These are phyloP conservation scores for Populus tomentosa DNA, from an alignment of 441 rosid genomes.

Conservation along the genomic window DNA sequence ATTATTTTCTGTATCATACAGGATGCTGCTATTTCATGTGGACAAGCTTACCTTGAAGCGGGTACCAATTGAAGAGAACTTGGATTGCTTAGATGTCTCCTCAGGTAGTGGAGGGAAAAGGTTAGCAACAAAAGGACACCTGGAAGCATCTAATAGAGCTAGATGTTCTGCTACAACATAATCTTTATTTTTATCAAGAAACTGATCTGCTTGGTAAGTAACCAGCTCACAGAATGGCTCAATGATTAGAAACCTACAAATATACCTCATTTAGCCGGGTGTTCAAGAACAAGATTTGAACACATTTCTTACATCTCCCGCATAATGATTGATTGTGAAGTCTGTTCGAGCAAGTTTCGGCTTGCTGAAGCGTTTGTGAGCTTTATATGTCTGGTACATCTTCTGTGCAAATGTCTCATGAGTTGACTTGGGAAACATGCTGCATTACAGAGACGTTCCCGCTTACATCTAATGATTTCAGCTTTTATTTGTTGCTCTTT, in stretches of 20 bases:
- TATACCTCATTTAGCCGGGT: conserved; percentile 7
- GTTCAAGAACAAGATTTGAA: conserved; percentile 12
- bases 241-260: conserved; percentile 18
- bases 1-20: conserved; percentile 7
- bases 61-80: conserved; percentile 93
- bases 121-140: conserved; percentile 69
- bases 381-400: conserved; percentile 66
- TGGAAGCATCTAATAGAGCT: conserved; percentile 71
- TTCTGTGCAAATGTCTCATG: conserved; percentile 74
- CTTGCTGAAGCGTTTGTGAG: conserved; percentile 68
- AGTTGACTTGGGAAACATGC: conserved; percentile 77
- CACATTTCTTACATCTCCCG: conserved; percentile 62
- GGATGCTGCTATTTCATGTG: conserved; percentile 15
- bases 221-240: conserved; percentile 45
- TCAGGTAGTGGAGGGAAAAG: conserved; percentile 73
- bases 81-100: conserved; percentile 73
- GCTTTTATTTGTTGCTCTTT: background rate
- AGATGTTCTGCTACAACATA: conserved; percentile 97
- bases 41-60: conserved; percentile 74
- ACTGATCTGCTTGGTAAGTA: conserved; percentile 85
- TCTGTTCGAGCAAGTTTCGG: conserved; percentile 67
- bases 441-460: conserved; percentile 23
- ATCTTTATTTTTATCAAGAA: conserved; percentile 96
- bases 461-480: conserved; percentile 2
- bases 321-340: conserved; percentile 68